phyloP scores from a whole-genome alignment of 768 basidiomycete species.

The Paxillus involutus region DNA sequence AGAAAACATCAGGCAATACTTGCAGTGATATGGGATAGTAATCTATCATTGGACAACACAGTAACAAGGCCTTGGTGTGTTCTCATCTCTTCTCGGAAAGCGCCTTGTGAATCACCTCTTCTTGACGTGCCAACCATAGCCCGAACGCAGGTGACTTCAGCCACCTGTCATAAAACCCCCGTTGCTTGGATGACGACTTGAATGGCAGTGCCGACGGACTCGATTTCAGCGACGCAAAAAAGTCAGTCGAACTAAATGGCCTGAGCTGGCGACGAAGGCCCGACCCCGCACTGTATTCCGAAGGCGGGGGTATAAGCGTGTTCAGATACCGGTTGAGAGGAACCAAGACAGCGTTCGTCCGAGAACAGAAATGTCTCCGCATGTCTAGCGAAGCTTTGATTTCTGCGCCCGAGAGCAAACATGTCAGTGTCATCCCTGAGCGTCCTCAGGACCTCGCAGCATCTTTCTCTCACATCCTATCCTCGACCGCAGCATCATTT shows the following conservation, averaged over 20 bases:
- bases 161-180: conserved; percentile 79
- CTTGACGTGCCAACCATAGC: conserved; percentile 76
- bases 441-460: too few relatives aligned
- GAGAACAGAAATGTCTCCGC: conserved; percentile 78
- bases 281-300: conserved; percentile 35
- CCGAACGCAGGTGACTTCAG: conserved; percentile 76
- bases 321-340: conserved; percentile 92
- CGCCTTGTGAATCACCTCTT: conserved; percentile 63
- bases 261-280: conserved; percentile 48
- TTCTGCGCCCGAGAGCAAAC: conserved; percentile 36
- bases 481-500: too few relatives aligned
- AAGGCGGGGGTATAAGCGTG: conserved; percentile 75
- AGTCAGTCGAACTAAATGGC: conserved; percentile 67
- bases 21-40: background rate
- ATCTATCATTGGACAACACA: background rate
- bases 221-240: conserved; percentile 70
- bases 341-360: conserved; percentile 83
- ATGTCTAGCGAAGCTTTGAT: conserved; percentile 63
- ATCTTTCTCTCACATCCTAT: too few relatives aligned
- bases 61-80: background rate
- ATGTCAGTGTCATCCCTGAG: background rate
- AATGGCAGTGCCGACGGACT: conserved; percentile 76
- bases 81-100: conserved; percentile 32
- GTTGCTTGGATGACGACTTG: conserved; percentile 59
- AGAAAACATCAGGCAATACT: too few relatives aligned